Conservation (phyloP, 495 filamentous ascomycete species). For the Staphylotrichum tortipilum region DNA sequence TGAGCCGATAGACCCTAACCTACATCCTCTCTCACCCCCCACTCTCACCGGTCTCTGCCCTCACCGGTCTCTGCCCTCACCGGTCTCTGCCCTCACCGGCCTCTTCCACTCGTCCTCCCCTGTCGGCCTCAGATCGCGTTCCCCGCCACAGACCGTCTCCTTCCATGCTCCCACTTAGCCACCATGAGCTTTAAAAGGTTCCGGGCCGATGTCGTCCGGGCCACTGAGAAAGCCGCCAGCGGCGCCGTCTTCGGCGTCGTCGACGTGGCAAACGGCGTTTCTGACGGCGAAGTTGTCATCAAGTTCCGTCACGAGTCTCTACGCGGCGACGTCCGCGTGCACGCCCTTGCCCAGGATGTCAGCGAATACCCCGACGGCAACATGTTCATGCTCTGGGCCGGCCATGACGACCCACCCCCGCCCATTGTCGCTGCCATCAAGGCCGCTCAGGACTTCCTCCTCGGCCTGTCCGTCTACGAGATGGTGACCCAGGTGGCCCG, state of each 20-base stretch:
- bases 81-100: no score
- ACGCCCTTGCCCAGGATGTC: conserved; percentile 34
- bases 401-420: conserved; percentile 35
- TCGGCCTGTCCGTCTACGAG: conserved; percentile 39
- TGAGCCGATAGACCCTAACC: no score
- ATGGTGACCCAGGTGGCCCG: conserved; percentile 36
- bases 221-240: conserved; percentile 18
- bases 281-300: conserved; percentile 26
- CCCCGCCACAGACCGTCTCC: no score
- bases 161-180: neutral
- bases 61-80: no score
- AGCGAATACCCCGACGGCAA: conserved; percentile 58
- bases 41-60: no score
- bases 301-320: conserved; percentile 16
- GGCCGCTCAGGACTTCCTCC: conserved; percentile 11
- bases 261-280: conserved; percentile 12
- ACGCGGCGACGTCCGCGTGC: conserved; percentile 14
- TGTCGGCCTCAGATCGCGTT: no score
- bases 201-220: conserved; percentile 24
- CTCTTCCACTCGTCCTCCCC: no score
- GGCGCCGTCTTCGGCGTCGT: conserved; percentile 16
- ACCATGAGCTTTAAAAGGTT: conserved; percentile 29
- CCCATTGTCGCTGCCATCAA: conserved; percentile 5
- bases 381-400: conserved; percentile 51
- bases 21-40: no score